phyloP scores from a whole-genome alignment of 108 stramenopile species.

The Fragilaria radians region DNA sequence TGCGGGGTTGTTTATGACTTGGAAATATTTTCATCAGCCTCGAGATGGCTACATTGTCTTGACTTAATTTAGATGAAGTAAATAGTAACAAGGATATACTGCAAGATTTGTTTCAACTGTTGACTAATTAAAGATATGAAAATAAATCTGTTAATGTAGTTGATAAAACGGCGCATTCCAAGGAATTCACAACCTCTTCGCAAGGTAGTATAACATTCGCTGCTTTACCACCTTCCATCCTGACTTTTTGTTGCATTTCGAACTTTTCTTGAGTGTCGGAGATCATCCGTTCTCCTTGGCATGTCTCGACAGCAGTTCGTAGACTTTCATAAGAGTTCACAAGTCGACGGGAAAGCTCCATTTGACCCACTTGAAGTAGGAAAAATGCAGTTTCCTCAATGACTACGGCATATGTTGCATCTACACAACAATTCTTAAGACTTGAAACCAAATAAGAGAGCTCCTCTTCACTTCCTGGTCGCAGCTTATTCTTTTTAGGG shows the following conservation, averaged over 20 bases:
- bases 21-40: background rate
- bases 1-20: background rate
- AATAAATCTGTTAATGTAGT: background rate
- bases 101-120: no score
- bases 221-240: background rate
- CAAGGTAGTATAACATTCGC: background rate
- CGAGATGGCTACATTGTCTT: background rate
- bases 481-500: slow-evolving; percentile 29
- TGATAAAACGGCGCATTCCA: background rate
- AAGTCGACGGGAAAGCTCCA: slow-evolving; percentile 29
- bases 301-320: background rate
- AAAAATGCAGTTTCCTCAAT: slow-evolving; percentile 67
- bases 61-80: no score
- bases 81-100: no score
- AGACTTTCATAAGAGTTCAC: slow-evolving; percentile 36
- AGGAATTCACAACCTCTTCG: background rate
- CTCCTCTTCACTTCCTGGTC: slow-evolving; percentile 80
- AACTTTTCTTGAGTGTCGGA: slow-evolving; percentile 18
- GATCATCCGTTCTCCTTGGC: background rate
- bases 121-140: background rate
- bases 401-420: slow-evolving; percentile 28
- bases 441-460: slow-evolving; percentile 44
- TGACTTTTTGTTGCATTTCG: slow-evolving; percentile 8
- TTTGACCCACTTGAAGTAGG: slow-evolving; percentile 39
- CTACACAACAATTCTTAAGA: slow-evolving; percentile 41